Evolutionary conservation across 257 asterid genomes (phyloP).

Genomic region (Lycium barbarum): DNA sequence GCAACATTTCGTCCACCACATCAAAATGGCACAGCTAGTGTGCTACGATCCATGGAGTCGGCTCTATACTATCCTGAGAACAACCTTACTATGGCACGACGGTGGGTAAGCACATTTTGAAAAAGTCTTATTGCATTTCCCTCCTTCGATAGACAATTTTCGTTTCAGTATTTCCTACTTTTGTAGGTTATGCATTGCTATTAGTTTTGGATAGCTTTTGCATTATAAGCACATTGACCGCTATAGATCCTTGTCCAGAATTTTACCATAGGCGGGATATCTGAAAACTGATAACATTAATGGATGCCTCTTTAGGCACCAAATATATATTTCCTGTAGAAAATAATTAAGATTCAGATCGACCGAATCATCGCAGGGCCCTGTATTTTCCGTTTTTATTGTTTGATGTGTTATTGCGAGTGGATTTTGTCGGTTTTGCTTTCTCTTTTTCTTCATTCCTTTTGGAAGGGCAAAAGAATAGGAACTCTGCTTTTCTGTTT

Average conservation of each 20-base stretch:
- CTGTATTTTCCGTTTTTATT: not conserved
- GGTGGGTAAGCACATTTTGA: conserved; percentile 90
- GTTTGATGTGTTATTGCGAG: not conserved
- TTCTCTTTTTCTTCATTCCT: not conserved
- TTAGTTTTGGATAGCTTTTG: conserved; percentile 12
- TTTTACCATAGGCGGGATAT: not conserved
- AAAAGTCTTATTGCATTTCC: conserved; percentile 39
- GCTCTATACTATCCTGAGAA: conserved; percentile 78
- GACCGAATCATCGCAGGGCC: not conserved
- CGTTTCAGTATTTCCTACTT: not conserved
- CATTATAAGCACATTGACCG: not conserved
- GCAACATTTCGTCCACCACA: conserved; percentile 72
- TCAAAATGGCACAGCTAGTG: conserved; percentile 52
- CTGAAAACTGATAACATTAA: not conserved
- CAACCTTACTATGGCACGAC: conserved; percentile 76
- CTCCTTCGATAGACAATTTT: not conserved
- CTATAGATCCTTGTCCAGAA: not conserved
- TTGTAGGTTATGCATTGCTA: not conserved
- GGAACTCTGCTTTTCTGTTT: not conserved
- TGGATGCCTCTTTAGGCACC: not conserved
- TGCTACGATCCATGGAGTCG: conserved; percentile 94
- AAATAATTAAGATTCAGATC: not conserved
- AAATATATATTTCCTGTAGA: not conserved
- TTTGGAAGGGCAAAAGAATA: not conserved
- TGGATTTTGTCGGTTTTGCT: not conserved